phyloP scores from a whole-genome alignment of 768 basidiomycete genomes.

The Leucocoprinus leucothites region DNA sequence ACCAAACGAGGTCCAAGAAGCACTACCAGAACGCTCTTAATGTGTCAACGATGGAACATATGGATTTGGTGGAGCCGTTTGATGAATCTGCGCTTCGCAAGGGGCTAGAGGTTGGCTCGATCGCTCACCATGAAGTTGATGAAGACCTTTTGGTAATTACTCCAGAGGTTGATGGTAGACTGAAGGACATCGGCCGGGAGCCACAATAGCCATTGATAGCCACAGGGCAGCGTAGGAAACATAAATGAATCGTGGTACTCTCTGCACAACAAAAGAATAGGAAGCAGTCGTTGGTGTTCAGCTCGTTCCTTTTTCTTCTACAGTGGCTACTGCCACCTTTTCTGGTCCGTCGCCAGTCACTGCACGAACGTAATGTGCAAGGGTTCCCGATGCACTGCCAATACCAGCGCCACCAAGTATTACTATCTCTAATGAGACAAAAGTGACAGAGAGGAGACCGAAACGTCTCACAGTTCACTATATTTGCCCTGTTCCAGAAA shows the following conservation, averaged over 20 bases:
- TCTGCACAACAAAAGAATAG: no score
- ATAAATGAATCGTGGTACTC: no score
- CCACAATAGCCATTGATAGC: not conserved
- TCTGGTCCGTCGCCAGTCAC: slow-evolving; percentile 52
- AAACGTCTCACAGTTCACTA: slow-evolving; percentile 50
- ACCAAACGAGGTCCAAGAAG: slow-evolving; percentile 42
- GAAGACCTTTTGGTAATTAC: slow-evolving; percentile 56
- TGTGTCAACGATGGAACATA: slow-evolving; percentile 65
- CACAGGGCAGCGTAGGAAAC: not conserved
- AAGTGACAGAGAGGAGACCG: not conserved
- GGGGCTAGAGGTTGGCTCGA: slow-evolving; percentile 22
- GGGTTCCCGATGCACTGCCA: slow-evolving; percentile 57
- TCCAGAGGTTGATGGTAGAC: slow-evolving; percentile 64
- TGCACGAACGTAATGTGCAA: slow-evolving; percentile 52
- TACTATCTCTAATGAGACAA: slow-evolving; percentile 35
- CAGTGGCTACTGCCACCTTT: slow-evolving; percentile 21
- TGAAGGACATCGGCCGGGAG: slow-evolving; percentile 49
- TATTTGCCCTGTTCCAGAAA: slow-evolving; percentile 66
- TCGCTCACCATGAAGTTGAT: slow-evolving; percentile 21
- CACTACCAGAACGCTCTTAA: slow-evolving; percentile 61
- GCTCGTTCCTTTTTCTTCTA: not conserved
- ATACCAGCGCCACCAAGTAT: slow-evolving; percentile 70
- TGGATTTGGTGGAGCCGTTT: slow-evolving; percentile 74
- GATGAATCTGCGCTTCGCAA: slow-evolving; percentile 51
- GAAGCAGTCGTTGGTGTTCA: not conserved